phyloP scores from a whole-genome alignment of 805 yeast species.

The Cyberlindnera samutprakarnensis region DNA sequence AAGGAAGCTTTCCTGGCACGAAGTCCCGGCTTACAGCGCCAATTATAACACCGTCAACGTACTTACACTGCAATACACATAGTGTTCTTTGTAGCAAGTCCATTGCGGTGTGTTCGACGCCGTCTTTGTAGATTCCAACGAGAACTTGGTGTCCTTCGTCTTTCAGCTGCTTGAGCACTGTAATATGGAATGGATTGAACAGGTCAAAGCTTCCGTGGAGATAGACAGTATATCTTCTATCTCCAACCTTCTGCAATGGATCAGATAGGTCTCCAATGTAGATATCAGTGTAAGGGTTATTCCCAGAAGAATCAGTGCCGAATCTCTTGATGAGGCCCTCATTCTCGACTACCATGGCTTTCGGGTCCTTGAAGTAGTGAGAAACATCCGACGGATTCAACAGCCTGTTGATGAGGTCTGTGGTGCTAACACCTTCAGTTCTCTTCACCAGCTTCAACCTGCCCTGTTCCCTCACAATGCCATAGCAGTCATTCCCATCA shows the following conservation, averaged over 20 bases:
- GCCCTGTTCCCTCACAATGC: constrained; percentile 74
- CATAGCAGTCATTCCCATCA: constrained; percentile 89
- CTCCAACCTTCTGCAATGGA: constrained; percentile 14
- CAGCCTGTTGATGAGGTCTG: constrained; percentile 90
- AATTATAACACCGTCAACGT: constrained; percentile 71
- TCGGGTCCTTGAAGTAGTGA: constrained; percentile 12
- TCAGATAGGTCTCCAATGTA: constrained; percentile 25
- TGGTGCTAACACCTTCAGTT: constrained; percentile 90
- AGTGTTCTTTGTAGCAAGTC: constrained; percentile 76
- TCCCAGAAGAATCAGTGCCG: constrained; percentile 59
- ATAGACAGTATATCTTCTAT: constrained; percentile 32
- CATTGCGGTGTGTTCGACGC: constrained; percentile 74
- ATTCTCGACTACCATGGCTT: constrained; percentile 2
- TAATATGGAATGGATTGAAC: constrained; percentile 90
- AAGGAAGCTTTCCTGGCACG: constrained; percentile 5
- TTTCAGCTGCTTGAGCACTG: constrained; percentile 48
- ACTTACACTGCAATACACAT: constrained; percentile 82
- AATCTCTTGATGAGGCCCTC: constrained; percentile 29
- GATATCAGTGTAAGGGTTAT: constrained; percentile 39
- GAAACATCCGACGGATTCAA: constrained; percentile 26
- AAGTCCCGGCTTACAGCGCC: constrained; percentile 10
- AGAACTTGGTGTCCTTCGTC: constrained; percentile 35
- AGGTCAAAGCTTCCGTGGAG: constrained; percentile 86
- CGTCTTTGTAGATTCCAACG: constrained; percentile 68
- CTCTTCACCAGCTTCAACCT: constrained; percentile 85